Conservation (phyloP, 371 early-diverging fungal species). For the Nosema muscidifuracis region DNA sequence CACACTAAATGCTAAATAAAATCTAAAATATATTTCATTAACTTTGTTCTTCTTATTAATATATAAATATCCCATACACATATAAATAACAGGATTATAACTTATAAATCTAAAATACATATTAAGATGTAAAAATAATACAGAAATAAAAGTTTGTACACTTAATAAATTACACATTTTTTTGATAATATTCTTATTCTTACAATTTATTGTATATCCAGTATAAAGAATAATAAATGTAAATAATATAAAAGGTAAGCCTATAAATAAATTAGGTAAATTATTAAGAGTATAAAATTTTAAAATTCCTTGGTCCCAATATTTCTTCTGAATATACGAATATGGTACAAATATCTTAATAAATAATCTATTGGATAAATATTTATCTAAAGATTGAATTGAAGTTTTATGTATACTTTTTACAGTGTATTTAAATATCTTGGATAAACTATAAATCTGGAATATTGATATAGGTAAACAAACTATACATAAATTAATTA, state of each 20-base stretch:
- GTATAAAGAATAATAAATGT: conserved; percentile 6
- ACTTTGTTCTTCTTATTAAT: neutral
- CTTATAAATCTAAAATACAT: conserved; percentile 61
- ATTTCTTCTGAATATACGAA: conserved; percentile 54
- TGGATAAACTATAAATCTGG: conserved; percentile 45
- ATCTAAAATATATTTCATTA: conserved; percentile 34
- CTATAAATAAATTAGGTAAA: conserved; percentile 60
- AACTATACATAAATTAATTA: neutral
- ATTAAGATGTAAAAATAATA: conserved; percentile 61
- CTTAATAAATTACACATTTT: conserved; percentile 15
- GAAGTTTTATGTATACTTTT: neutral
- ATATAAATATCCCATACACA: conserved; percentile 41
- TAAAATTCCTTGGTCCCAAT: conserved; percentile 63
- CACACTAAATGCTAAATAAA: conserved; percentile 54
- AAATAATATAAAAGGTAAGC: conserved; percentile 56
- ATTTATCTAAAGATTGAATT: neutral
- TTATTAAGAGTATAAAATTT: conserved; percentile 54
- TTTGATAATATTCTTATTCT: neutral
- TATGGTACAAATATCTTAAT: conserved; percentile 53
- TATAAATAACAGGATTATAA: conserved; percentile 62
- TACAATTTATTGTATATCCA: neutral
- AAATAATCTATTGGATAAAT: neutral
- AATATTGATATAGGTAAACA: conserved; percentile 41
- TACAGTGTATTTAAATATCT: neutral
- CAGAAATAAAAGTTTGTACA: conserved; percentile 34